Evolutionary conservation across 2,329 filamentous ascomycete genomes (phyloP).

Genomic region (Camillea tinctor): DNA sequence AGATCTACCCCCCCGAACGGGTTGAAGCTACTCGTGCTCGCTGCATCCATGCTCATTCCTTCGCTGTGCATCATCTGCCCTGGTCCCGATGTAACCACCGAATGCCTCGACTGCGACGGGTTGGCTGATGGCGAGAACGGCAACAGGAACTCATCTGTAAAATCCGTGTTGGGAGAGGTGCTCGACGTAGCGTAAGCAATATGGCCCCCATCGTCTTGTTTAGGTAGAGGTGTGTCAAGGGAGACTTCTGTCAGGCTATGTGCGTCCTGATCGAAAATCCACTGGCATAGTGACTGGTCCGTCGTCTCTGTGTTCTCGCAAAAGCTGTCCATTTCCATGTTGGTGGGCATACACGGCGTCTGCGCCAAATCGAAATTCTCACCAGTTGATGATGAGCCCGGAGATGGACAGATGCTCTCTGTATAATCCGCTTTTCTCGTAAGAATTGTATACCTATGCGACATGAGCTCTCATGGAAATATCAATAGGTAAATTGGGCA

Average conservation of each 20-base stretch:
- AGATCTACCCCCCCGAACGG: not conserved
- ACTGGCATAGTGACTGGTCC: not conserved
- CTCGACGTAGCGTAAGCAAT: not conserved
- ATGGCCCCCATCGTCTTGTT: not conserved
- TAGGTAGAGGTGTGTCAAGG: not conserved
- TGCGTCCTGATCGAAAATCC: not conserved
- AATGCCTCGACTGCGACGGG: not conserved
- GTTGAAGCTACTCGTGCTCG: not conserved
- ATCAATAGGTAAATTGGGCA: not conserved
- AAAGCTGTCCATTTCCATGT: not conserved
- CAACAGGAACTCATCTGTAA: not conserved
- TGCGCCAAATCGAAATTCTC: not conserved
- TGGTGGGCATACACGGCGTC: not conserved
- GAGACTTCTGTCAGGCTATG: not conserved
- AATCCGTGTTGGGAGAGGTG: not conserved
- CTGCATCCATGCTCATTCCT: not conserved
- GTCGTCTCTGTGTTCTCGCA: not conserved
- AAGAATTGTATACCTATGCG: conserved; percentile 3
- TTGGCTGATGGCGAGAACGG: not conserved
- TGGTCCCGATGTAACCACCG: not conserved
- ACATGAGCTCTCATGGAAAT: not conserved
- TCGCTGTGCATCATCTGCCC: not conserved
- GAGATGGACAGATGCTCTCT: not conserved
- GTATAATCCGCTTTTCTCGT: conserved; percentile 1
- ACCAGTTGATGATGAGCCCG: not conserved